Percentiles rank a stretch among this genome's conserved stretches.
These are phyloP conservation scores for Guyanaporus albipodus DNA, from an alignment of 768 basidiomycete species.

Conservation along the genomic window DNA sequence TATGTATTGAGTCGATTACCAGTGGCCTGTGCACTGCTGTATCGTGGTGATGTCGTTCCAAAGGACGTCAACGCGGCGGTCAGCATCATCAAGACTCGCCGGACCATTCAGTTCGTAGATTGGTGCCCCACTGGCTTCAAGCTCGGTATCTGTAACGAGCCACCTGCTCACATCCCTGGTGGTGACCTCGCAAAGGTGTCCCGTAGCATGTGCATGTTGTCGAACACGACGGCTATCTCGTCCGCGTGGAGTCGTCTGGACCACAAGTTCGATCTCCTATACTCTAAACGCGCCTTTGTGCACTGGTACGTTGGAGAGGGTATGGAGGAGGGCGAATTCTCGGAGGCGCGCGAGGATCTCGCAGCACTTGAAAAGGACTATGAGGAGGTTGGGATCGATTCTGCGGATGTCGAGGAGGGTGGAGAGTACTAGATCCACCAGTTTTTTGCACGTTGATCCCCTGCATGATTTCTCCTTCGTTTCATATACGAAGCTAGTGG, in stretches of 20 bases:
- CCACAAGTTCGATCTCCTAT: constrained; percentile 78
- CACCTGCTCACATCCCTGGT: constrained; percentile 69
- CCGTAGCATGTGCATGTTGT: constrained; percentile 74
- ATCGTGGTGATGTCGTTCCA: constrained; percentile 74
- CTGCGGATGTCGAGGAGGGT: constrained; percentile 48
- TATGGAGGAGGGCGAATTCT: constrained; percentile 95
- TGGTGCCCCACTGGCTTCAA: constrained; percentile 82
- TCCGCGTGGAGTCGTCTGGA: constrained; percentile 69
- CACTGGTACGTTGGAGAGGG: constrained; percentile 73
- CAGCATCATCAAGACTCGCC: constrained; percentile 70
- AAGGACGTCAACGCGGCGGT: constrained; percentile 78
- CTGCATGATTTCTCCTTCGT: constrained; percentile 22
- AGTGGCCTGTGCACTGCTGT: constrained; percentile 68
- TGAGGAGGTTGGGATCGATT: constrained; percentile 71
- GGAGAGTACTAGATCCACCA: constrained; percentile 40
- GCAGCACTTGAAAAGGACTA: constrained; percentile 99
- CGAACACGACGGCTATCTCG: constrained; percentile 72
- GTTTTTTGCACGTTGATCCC: constrained; percentile 7
- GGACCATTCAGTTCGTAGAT: constrained; percentile 76
- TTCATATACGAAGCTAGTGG: constrained; percentile 27
- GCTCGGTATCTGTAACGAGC: constrained; percentile 75
- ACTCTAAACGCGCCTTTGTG: constrained; percentile 58
- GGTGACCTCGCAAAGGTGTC: constrained; percentile 76
- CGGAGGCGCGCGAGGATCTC: constrained; percentile 97
- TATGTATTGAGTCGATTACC: constrained; percentile 4